A percentile compares a stretch with the other conserved stretches of the same genome.
These are phyloP conservation scores for Cercospora janseana DNA, from an alignment of 2,329 filamentous ascomycete genomes.

Conservation along the genomic window DNA sequence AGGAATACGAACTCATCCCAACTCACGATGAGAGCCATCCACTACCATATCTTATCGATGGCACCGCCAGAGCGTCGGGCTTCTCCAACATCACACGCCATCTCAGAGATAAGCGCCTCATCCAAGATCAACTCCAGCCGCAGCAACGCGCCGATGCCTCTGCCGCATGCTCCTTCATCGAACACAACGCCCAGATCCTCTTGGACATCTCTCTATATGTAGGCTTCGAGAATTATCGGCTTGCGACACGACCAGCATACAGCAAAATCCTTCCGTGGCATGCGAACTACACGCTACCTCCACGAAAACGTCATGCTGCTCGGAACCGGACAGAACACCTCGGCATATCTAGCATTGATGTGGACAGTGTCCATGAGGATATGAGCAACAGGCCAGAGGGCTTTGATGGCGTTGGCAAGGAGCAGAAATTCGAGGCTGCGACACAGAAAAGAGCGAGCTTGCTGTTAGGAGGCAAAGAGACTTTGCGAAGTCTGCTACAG, in stretches of 20 bases:
- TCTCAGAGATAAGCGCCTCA: constrained; percentile 40
- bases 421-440: constrained; percentile 33
- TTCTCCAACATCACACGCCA: constrained; percentile 62
- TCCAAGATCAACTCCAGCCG: constrained; percentile 9
- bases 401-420: constrained; percentile 34
- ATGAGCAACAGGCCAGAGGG: constrained; percentile 37
- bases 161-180: constrained; percentile 56
- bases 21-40: constrained; percentile 43
- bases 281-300: constrained; percentile 81
- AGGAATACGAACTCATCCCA: constrained; percentile 67
- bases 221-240: constrained; percentile 81
- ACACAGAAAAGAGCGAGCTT: constrained; percentile 48
- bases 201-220: constrained; percentile 87
- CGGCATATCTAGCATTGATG: constrained; percentile 48
- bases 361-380: constrained; percentile 43
- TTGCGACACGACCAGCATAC: constrained; percentile 75
- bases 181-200: constrained; percentile 71
- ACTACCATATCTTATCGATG: constrained; percentile 51
- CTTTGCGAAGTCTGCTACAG: constrained; percentile 61
- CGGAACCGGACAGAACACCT: constrained; percentile 61
- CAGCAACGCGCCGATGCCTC: constrained; percentile 43
- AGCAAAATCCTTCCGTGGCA: constrained; percentile 79
- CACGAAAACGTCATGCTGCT: constrained; percentile 67
- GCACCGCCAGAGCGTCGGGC: constrained; percentile 56
- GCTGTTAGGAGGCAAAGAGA: constrained; percentile 53